phyloP scores from a whole-genome alignment of 2,329 filamentous ascomycete genomes.

The Phaeosphaeriaceae sp. region DNA sequence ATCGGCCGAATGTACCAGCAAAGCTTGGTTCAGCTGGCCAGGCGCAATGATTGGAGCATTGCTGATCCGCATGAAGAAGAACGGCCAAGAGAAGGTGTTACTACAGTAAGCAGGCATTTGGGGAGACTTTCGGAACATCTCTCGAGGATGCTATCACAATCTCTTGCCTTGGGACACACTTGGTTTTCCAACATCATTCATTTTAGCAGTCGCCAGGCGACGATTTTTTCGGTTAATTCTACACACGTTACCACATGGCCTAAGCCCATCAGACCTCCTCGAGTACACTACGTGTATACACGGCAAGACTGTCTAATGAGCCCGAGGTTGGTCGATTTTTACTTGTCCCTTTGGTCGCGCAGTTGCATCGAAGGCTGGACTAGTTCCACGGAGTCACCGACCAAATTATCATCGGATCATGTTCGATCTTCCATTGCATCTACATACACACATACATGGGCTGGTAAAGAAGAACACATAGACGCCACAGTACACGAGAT shows the following conservation, averaged over 20 bases:
- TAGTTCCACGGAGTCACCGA: background rate
- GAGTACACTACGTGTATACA: background rate
- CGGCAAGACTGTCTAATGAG: background rate
- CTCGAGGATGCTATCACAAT: background rate
- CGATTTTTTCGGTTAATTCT: background rate
- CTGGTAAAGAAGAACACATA: too few relatives aligned
- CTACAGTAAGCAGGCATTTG: background rate
- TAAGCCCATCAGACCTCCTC: background rate
- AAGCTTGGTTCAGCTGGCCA: constrained; percentile 22
- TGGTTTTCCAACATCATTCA: background rate
- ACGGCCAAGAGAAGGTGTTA: constrained; percentile 10
- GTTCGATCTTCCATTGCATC: background rate
- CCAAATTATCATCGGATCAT: background rate
- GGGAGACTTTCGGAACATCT: background rate
- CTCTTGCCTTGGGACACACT: background rate
- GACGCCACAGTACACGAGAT: background rate
- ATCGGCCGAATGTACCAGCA: constrained; percentile 13
- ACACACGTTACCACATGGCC: background rate
- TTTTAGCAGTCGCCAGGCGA: background rate
- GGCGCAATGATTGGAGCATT: constrained; percentile 18
- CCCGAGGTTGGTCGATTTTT: background rate
- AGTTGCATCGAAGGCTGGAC: background rate
- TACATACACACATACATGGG: background rate
- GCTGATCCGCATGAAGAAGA: constrained; percentile 9
- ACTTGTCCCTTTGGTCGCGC: background rate